Evolutionary conservation across 495 filamentous ascomycete species (phyloP).

Genomic region (Talaromyces ruber): DNA sequence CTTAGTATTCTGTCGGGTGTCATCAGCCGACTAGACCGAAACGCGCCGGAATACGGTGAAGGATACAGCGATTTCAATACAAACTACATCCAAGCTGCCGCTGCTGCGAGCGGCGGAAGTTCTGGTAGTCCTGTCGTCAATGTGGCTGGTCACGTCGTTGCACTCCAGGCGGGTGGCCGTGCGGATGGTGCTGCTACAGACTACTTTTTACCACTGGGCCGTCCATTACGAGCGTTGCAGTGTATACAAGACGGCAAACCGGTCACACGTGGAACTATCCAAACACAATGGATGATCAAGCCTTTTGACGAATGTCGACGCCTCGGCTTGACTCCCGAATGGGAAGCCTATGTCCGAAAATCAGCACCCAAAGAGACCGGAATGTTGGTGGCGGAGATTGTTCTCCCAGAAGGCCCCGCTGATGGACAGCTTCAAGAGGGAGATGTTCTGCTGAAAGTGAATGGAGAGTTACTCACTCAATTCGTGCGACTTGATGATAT

Average conservation of each 20-base stretch:
- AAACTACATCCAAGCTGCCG: constrained; percentile 97
- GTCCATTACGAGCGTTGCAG: constrained; percentile 75
- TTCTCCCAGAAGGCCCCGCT: constrained; percentile 84
- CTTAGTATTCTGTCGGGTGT: constrained; percentile 96
- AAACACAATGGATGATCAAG: constrained; percentile 93
- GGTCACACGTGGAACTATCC: constrained; percentile 87
- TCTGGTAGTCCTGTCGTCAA: constrained; percentile 97
- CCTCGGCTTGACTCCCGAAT: constrained; percentile 74
- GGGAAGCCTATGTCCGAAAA: constrained; percentile 75
- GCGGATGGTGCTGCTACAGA: constrained; percentile 93
- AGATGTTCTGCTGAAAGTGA: constrained; percentile 91
- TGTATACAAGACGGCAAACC: constrained; percentile 69
- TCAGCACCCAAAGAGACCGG: constrained; percentile 87
- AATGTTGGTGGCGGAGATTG: constrained; percentile 93
- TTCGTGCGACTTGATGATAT: constrained; percentile 93
- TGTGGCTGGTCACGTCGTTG: constrained; percentile 85
- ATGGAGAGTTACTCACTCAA: constrained; percentile 87
- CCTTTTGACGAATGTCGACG: constrained; percentile 96
- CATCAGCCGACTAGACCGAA: constrained; percentile 90
- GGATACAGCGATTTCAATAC: constrained; percentile 99
- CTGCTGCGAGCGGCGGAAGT: constrained; percentile 90
- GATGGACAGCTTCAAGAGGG: constrained; percentile 82
- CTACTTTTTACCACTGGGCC: constrained; percentile 92
- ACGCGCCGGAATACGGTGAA: constrained; percentile 96
- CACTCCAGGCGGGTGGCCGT: constrained; percentile 89